A percentile compares a stretch with the other conserved stretches of the same genome.
phyloP scores from a whole-genome alignment of 1,284 basidiomycete genomes.

The Trichosporon asahii region DNA sequence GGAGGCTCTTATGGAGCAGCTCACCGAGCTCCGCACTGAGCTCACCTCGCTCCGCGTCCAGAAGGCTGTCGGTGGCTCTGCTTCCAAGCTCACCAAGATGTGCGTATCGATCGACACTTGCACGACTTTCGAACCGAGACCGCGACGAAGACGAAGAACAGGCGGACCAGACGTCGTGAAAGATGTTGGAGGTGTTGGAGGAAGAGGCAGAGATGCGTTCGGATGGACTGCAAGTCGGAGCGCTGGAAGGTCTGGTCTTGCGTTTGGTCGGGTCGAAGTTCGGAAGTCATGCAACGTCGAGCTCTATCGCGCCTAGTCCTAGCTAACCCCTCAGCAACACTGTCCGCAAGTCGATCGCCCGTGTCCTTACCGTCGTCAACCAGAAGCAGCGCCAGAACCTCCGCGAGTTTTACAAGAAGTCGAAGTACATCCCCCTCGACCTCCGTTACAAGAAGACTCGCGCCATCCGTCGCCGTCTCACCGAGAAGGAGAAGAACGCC shows the following conservation, averaged over 20 bases:
- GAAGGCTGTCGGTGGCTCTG: slow-evolving; percentile 95
- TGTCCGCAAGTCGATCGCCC: slow-evolving; percentile 98
- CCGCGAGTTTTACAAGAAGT: slow-evolving; percentile 98
- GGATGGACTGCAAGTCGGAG: not conserved
- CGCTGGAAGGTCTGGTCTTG: not conserved
- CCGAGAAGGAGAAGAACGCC: slow-evolving; percentile 74
- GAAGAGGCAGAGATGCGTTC: not conserved
- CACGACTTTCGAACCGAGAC: slow-evolving; percentile 2
- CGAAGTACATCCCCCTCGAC: slow-evolving; percentile 81
- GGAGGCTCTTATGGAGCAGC: slow-evolving; percentile 94
- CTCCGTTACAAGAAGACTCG: slow-evolving; percentile 98
- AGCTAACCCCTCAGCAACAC: slow-evolving; percentile 63
- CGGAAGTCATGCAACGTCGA: slow-evolving; percentile 5
- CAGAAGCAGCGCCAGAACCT: slow-evolving; percentile 96
- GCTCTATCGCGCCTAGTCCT: not conserved
- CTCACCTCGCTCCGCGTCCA: slow-evolving; percentile 90
- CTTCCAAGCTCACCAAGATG: slow-evolving; percentile 97
- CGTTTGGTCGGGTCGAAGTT: not conserved
- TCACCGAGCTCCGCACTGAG: slow-evolving; percentile 93
- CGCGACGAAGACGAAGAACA: not conserved
- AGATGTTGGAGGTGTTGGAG: not conserved
- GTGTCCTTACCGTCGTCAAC: slow-evolving; percentile 98
- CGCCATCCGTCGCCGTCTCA: slow-evolving; percentile 93
- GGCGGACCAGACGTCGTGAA: slow-evolving; percentile 5
- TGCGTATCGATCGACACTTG: slow-evolving; percentile 56